Percentiles rank a stretch among this genome's conserved stretches.
These are phyloP conservation scores for Dactylorhiza incarnata DNA, from an alignment of 106 monocot genomes.

Conservation along the genomic window DNA sequence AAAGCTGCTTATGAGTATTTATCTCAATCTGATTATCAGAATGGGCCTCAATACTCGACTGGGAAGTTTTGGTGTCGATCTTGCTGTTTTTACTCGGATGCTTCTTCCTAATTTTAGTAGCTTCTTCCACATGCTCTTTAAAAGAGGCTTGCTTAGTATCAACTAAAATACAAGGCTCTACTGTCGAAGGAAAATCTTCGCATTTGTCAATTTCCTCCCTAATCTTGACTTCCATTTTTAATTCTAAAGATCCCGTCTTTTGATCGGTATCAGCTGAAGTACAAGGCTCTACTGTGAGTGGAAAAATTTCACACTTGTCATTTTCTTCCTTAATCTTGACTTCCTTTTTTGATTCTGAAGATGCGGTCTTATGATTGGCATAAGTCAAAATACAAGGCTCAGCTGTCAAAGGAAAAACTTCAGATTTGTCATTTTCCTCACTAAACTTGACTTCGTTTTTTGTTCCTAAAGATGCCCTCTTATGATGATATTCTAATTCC, in stretches of 20 bases:
- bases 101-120: background rate
- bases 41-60: background rate
- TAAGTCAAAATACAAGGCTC: too few species aligned
- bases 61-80: background rate
- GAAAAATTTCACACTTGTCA: background rate
- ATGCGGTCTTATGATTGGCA: constrained; percentile 9
- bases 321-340: background rate
- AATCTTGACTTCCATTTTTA: constrained; percentile 5
- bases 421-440: background rate
- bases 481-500: constrained; percentile 41
- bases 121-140: constrained; percentile 2
- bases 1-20: background rate
- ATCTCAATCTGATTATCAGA: background rate
- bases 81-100: background rate
- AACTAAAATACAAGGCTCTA: constrained; percentile 1
- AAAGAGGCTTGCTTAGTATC: constrained; percentile 2
- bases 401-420: background rate
- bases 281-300: too few species aligned
- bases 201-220: background rate
- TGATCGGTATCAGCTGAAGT: background rate
- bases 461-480: constrained; percentile 6
- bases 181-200: background rate
- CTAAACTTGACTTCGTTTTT: constrained; percentile 2
- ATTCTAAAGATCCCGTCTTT: constrained; percentile 8
- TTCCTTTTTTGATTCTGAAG: constrained; percentile 7